These are phyloP conservation scores for Parathielavia appendiculata DNA, from an alignment of 495 filamentous ascomycete species.

Conservation along the genomic window DNA sequence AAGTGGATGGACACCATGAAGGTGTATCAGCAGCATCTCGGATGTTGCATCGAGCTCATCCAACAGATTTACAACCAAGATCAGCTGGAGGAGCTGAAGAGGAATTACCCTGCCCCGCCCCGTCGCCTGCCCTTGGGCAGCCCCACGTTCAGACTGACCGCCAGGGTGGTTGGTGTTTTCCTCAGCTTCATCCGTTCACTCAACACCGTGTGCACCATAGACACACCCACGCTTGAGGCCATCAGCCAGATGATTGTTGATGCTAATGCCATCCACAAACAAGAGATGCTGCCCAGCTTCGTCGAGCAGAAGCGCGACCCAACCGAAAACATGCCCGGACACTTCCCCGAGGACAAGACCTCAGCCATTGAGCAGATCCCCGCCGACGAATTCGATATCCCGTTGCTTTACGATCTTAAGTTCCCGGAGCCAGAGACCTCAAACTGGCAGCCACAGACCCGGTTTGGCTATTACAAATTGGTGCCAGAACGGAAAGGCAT, in stretches of 20 bases:
- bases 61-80: constrained; percentile 14
- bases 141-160: constrained; percentile 1
- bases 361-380: constrained; percentile 23
- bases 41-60: constrained; percentile 7
- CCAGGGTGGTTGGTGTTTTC: constrained; percentile 14
- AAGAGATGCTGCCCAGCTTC: constrained; percentile 33
- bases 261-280: constrained; percentile 34
- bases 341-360: constrained; percentile 17
- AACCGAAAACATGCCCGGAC: constrained; percentile 15
- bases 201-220: constrained; percentile 4
- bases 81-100: not conserved
- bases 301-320: constrained; percentile 11
- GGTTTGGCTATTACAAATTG: constrained; percentile 11
- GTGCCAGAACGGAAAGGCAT: constrained; percentile 26
- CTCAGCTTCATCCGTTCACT: constrained; percentile 19
- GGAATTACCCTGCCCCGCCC: constrained; percentile 5
- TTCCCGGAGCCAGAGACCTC: constrained; percentile 18
- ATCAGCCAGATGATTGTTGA: constrained; percentile 36
- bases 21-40: constrained; percentile 5
- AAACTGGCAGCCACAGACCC: not conserved
- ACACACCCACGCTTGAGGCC: not conserved
- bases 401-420: constrained; percentile 18
- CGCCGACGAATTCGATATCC: constrained; percentile 18
- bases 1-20: constrained; percentile 1
- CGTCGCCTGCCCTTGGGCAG: constrained; percentile 6